Evolutionary conservation across 257 asterid species (phyloP), one percentile per base, ranked within the genome.

Genomic region (Ophiorrhiza pumila): DNA sequence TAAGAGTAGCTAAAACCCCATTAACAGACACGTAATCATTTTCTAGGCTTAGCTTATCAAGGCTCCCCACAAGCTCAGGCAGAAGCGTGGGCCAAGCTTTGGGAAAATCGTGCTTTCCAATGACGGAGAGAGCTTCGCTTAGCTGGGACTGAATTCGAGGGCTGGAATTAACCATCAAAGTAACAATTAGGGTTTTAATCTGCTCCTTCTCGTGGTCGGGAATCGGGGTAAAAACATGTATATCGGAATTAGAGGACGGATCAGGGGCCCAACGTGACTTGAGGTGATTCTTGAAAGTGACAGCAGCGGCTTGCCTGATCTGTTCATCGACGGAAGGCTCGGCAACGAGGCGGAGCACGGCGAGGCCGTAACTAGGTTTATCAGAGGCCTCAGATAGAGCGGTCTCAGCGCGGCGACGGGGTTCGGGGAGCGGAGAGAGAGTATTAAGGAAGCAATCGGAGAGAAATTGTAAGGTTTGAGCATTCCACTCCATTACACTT

Each of bases 241-340:
- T 75, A 50, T 84, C 79, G 7, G 89, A 75, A 27, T 78, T 82
- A 25, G 63, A 35, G n/a, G 71, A 69, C 8, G 72, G 65, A 3
- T 57, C 1, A 5, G 67, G 72, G 4, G 83, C 78, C 98, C 99
- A 95, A 35, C 83, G 88, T n/a, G 86, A 72, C 78, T 88, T 91
- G 70, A 90, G 89, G 15, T 89, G 92, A 82, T 94, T 94, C 68
- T 94, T 94, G 71, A 94, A 94, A 86, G 83, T 86, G 37, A 94
- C 97, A 4, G 99, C 96, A 10, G 97, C 99, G 4, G 98, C 80
- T 58, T 87, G 98, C 34, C 99, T 95, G 91, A 87, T 83, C 89
- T 87, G 96, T 57, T 90, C 97, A 35, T 90, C 96, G 45, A 95
- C 89, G 2, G 95, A 63, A 15, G 91, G 82, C 81, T 85, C 93